phyloP scores from a whole-genome alignment of 1,139 yeast genomes.

The Taphrina wiesneri region DNA sequence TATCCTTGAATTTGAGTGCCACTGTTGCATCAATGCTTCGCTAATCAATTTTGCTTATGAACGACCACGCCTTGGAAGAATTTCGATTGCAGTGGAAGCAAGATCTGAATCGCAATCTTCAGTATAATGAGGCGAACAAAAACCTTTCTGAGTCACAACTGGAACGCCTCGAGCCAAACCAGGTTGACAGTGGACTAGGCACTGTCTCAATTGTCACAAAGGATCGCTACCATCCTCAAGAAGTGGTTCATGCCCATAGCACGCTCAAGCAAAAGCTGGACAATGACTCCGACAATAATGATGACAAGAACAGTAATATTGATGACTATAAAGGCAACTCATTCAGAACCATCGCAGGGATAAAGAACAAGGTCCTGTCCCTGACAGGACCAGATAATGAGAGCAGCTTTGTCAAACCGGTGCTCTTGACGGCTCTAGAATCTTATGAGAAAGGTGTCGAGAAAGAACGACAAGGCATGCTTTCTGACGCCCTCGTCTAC shows the following conservation, averaged over 20 bases:
- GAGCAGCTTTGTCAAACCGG: conserved; percentile 6
- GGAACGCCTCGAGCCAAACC: background rate
- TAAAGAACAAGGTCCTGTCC: background rate
- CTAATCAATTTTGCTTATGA: background rate
- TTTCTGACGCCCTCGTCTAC: conserved; percentile 75
- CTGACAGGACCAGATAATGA: background rate
- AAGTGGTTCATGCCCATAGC: too few species aligned
- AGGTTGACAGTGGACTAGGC: background rate
- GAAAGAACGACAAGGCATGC: conserved; percentile 69
- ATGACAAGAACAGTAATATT: background rate
- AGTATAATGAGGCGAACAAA: background rate
- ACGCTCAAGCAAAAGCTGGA: too few species aligned
- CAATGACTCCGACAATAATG: background rate
- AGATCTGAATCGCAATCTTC: background rate
- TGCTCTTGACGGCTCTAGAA: conserved; percentile 56
- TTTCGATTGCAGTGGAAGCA: background rate
- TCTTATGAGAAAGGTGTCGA: conserved; percentile 70
- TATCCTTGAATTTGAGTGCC: too few species aligned
- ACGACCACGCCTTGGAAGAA: background rate
- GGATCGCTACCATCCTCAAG: too few species aligned
- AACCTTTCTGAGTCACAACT: background rate
- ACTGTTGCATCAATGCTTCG: background rate
- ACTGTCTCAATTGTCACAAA: too few species aligned
- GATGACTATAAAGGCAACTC: background rate
- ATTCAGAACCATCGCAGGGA: too few species aligned